Evolutionary conservation across 148 eudicot genomes (phyloP).

Genomic region (Rhododendron ovatum): DNA sequence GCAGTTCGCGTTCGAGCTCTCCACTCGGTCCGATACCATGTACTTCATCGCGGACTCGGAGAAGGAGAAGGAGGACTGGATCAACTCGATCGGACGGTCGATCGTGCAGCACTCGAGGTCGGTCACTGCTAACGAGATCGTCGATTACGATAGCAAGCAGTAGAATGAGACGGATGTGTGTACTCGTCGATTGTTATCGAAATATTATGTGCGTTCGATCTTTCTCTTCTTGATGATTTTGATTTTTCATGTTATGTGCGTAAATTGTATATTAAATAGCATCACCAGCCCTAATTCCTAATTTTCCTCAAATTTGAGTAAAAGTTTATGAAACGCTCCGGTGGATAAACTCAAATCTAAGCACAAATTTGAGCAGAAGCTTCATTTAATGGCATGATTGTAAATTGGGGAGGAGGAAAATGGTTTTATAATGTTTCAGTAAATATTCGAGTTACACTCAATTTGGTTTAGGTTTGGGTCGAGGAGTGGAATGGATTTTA

Average conservation of each 20-base stretch:
- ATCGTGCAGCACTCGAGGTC: conserved; percentile 80
- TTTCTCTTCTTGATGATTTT: neutral
- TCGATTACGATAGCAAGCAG: conserved; percentile 45
- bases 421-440: neutral
- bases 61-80: conserved; percentile 94
- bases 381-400: neutral
- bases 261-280: neutral
- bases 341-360: neutral
- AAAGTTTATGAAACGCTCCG: neutral
- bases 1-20: conserved; percentile 71
- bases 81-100: conserved; percentile 81
- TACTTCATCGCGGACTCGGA: conserved; percentile 88
- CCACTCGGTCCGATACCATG: conserved; percentile 72
- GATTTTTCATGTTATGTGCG: neutral
- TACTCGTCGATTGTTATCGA: neutral
- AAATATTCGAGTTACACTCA: neutral
- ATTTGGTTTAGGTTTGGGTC: neutral
- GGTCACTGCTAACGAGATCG: conserved; percentile 65
- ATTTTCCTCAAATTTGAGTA: neutral
- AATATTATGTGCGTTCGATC: neutral
- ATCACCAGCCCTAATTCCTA: neutral
- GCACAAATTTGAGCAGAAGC: neutral
- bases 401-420: neutral
- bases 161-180: neutral
- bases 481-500: neutral